Evolutionary conservation across 192 early-diverging fungal genomes (phyloP).

Genomic region (Funneliformis geosporum): DNA sequence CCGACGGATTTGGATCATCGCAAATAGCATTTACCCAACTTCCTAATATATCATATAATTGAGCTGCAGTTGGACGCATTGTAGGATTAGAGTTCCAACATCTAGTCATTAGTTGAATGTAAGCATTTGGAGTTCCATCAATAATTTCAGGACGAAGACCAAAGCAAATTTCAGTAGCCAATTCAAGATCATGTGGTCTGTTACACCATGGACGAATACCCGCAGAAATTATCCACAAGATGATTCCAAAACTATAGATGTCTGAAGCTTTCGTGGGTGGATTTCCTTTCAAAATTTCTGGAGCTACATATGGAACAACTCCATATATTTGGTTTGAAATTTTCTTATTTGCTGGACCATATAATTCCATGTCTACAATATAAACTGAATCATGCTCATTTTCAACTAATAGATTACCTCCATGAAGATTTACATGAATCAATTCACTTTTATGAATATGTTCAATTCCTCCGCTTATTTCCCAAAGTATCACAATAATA

Average conservation of each 20-base stretch:
- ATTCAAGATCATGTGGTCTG: slow-evolving; percentile 30
- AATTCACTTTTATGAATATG: background rate
- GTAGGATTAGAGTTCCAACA: slow-evolving; percentile 43
- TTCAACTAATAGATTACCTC: no score
- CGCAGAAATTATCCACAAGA: slow-evolving; percentile 45
- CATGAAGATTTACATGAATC: slow-evolving; percentile 12
- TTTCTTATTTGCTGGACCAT: background rate
- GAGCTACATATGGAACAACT: slow-evolving; percentile 39
- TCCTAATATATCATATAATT: background rate
- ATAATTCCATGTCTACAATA: background rate
- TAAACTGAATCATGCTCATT: background rate
- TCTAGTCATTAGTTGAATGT: slow-evolving; percentile 35
- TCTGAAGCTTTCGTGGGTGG: slow-evolving; percentile 15
- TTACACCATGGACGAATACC: slow-evolving; percentile 39
- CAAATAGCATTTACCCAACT: background rate
- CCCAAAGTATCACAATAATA: background rate
- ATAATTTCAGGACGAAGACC: no score
- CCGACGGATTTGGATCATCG: background rate
- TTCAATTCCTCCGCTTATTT: no score
- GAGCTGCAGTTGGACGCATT: background rate
- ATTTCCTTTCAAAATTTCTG: slow-evolving; percentile 33
- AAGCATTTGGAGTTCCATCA: slow-evolving; percentile 38
- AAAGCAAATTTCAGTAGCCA: no score
- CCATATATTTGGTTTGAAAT: slow-evolving; percentile 32
- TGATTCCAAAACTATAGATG: slow-evolving; percentile 46